Conservation (phyloP, 2,329 filamentous ascomycete species). For the Trichoderma cornu-damae region DNA sequence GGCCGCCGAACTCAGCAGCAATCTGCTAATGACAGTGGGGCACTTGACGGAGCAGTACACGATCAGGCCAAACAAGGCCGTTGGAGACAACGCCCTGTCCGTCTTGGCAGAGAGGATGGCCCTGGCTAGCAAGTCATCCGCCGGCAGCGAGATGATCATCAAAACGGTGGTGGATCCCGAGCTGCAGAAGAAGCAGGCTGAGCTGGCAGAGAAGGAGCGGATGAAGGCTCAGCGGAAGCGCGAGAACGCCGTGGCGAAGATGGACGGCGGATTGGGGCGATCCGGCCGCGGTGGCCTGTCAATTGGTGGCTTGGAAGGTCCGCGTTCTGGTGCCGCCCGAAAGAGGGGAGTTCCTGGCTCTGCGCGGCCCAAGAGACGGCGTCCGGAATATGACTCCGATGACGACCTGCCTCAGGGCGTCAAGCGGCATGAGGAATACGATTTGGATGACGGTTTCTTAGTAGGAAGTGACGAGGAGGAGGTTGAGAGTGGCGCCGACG, state of each 20-base stretch:
- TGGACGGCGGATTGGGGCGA: constrained; percentile 52
- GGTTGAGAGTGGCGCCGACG: constrained; percentile 55
- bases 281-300: constrained; percentile 56
- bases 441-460: constrained; percentile 74
- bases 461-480: constrained; percentile 70
- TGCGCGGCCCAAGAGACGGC: constrained; percentile 48
- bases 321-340: constrained; percentile 44
- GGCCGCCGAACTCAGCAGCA: constrained; percentile 62
- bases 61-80: constrained; percentile 60
- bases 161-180: constrained; percentile 69
- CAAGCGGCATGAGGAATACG: constrained; percentile 67
- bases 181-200: constrained; percentile 66
- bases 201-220: constrained; percentile 68
- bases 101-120: constrained; percentile 63
- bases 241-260: constrained; percentile 62
- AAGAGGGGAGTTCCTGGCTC: constrained; percentile 50
- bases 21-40: constrained; percentile 65
- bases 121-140: constrained; percentile 52
- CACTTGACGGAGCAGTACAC: constrained; percentile 70
- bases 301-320: constrained; percentile 64
- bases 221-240: constrained; percentile 60
- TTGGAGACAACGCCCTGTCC: constrained; percentile 66
- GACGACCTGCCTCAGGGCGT: constrained; percentile 61
- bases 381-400: constrained; percentile 69
- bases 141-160: constrained; percentile 61